Evolutionary conservation across 2,329 filamentous ascomycete species (phyloP).

Genomic region (Alternaria burnsii): DNA sequence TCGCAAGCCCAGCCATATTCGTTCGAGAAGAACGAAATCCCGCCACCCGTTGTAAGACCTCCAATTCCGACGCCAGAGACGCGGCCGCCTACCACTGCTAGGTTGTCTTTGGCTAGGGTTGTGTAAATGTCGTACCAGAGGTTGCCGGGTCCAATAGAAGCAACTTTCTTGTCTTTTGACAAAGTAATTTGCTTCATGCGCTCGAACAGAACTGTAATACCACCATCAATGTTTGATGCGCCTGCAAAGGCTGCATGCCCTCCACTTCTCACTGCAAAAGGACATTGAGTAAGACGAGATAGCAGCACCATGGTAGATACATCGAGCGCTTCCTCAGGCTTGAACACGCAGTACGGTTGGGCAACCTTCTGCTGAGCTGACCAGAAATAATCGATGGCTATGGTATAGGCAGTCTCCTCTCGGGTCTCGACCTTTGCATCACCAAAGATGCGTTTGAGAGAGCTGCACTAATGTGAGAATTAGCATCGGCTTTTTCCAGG

Average conservation of each 20-base stretch:
- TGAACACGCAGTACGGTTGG: slow-evolving; percentile 38
- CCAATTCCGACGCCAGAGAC: slow-evolving; percentile 41
- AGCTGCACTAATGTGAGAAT: slow-evolving; percentile 26
- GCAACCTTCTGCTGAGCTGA: slow-evolving; percentile 32
- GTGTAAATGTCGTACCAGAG: slow-evolving; percentile 45
- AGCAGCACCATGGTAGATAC: slow-evolving; percentile 31
- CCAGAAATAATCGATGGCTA: slow-evolving; percentile 34
- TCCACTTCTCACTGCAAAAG: slow-evolving; percentile 53
- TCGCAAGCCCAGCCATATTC: slow-evolving; percentile 45
- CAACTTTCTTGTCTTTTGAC: slow-evolving; percentile 28
- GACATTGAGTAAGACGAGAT: slow-evolving; percentile 33
- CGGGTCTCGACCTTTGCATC: slow-evolving; percentile 23
- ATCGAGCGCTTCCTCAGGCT: slow-evolving; percentile 26
- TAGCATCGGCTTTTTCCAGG: background rate
- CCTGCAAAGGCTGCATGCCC: slow-evolving; percentile 37
- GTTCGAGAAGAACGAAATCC: slow-evolving; percentile 44
- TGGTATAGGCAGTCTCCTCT: slow-evolving; percentile 23
- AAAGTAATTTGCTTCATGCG: slow-evolving; percentile 35
- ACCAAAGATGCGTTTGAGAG: slow-evolving; percentile 29
- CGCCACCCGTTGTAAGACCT: slow-evolving; percentile 27
- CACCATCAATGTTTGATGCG: slow-evolving; percentile 38
- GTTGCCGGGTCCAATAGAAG: slow-evolving; percentile 41
- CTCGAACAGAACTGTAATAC: slow-evolving; percentile 38
- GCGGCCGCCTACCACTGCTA: slow-evolving; percentile 42
- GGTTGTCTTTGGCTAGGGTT: slow-evolving; percentile 29